phyloP scores from a whole-genome alignment of 441 rosid species.

The Syzygium syzygioides region DNA sequence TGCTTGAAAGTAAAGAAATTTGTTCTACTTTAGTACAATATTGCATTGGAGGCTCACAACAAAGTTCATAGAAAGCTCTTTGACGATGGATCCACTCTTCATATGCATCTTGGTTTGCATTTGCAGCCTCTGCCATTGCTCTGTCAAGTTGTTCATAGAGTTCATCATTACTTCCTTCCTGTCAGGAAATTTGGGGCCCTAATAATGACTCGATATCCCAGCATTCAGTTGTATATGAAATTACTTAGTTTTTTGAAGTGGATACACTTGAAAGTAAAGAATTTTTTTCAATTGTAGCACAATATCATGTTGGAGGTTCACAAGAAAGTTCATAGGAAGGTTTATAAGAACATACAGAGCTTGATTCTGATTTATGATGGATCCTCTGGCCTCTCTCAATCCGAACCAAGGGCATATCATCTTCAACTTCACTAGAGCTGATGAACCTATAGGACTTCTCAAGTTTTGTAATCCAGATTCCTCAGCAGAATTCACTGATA shows the following conservation, averaged over 20 bases:
- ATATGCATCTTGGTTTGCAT: slow-evolving; percentile 8
- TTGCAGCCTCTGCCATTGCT: slow-evolving; percentile 6
- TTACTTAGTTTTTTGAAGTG: not conserved
- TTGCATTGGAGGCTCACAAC: not conserved
- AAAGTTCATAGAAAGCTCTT: not conserved
- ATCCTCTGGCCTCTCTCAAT: slow-evolving; percentile 2
- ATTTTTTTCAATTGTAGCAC: not conserved
- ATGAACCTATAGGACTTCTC: not conserved
- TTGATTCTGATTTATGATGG: not conserved
- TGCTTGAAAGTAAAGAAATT: not conserved
- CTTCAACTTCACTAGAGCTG: slow-evolving; percentile 1
- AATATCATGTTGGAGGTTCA: not conserved
- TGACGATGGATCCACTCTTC: slow-evolving; percentile 4
- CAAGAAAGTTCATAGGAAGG: not conserved
- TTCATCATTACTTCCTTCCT: slow-evolving; percentile 1
- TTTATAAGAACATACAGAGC: not conserved
- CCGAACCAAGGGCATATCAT: not conserved
- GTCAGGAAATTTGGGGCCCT: not conserved
- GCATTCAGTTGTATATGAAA: not conserved
- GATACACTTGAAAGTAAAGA: not conserved
- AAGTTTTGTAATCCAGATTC: not conserved
- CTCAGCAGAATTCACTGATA: not conserved
- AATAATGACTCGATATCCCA: not conserved
- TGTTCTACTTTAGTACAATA: too few relatives aligned
- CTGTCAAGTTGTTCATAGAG: slow-evolving; percentile 6